Base-by-base conservation (phyloP, 2,329 filamentous ascomycete genomes). In the Intubia oerlemansii region DNA sequence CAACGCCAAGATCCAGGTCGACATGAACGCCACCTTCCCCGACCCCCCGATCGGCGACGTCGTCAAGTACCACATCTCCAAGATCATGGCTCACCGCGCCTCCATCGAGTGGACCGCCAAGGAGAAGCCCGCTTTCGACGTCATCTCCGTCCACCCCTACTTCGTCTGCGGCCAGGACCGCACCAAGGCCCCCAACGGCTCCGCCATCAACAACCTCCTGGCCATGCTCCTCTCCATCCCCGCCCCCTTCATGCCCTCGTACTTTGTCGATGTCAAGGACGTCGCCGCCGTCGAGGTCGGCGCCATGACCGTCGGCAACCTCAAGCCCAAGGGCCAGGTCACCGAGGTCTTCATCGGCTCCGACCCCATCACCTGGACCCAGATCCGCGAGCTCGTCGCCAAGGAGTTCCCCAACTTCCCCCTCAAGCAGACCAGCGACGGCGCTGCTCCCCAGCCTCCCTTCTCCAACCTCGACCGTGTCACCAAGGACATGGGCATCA, bases 61-160 rank as follows among this genome's bases (percentile, higher is more conserved):
- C 6, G 22, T 31, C 16, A 46, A 42, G 22, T 48, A 48, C 40
- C 34, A 40, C 25, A 38, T 39, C 4, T 41, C 37, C 33, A 49
- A 38, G 31, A 10, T 31, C 9, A n/a, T 33, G 17, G 34, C 34
- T 10, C 34, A 38, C 25, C 28, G 27, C 7, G 28, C 28, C 17
- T 29, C 31, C 10, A 24, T 34, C 17, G 32, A 36, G 2, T 38
- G 30, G 25, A 19, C 29, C 3, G 28, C 31, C 27, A 7, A 12
- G 10, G 9, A 30, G 10, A 30, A 33, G 31, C 29, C 27, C 11
- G 16, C 24, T 13, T 35, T 37, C 24, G 29, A 32, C 22, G 23
- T 36, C n/a, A 14, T 33, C 12, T 24, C 27, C 15, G 12, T 37
- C 7, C 24, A 29, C 27, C 33, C 36, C 10, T 16, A 27, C n/a